Conservation (phyloP, 495 filamentous ascomycete species). For the Penicillium cosmopolitanum region DNA sequence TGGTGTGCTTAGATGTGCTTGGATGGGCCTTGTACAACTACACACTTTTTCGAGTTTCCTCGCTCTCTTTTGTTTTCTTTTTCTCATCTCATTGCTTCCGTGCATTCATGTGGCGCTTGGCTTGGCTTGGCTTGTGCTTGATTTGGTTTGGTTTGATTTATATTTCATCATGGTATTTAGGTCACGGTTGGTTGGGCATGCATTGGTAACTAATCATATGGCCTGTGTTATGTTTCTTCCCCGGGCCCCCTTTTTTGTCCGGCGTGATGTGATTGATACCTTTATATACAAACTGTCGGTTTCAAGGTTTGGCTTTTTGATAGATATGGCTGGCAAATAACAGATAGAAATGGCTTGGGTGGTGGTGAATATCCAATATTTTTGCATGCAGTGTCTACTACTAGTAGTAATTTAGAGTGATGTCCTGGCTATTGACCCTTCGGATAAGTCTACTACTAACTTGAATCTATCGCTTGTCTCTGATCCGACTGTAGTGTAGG, state of each 20-base stretch:
- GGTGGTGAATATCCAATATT: background rate
- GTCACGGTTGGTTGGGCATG: too few relatives aligned
- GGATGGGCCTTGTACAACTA: background rate
- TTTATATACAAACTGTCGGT: background rate
- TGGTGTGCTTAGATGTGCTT: too few relatives aligned
- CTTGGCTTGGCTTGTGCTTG: too few relatives aligned
- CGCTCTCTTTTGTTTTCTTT: background rate
- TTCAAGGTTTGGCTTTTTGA: background rate
- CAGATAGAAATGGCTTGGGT: background rate
- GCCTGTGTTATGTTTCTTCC: too few relatives aligned
- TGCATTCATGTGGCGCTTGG: background rate
- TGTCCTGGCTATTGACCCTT: background rate
- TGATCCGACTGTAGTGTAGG: too few relatives aligned
- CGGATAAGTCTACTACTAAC: too few relatives aligned
- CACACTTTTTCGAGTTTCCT: background rate
- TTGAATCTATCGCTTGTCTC: too few relatives aligned
- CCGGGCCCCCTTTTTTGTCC: too few relatives aligned
- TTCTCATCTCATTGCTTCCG: background rate
- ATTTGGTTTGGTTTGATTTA: too few relatives aligned
- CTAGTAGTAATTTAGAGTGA: background rate
- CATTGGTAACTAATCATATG: too few relatives aligned
- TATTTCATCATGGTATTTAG: too few relatives aligned
- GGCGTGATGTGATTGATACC: background rate
- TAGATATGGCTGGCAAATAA: background rate
- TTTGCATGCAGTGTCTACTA: background rate